phyloP scores from a whole-genome alignment of 768 basidiomycete species.

The Mycena kentingensis region DNA sequence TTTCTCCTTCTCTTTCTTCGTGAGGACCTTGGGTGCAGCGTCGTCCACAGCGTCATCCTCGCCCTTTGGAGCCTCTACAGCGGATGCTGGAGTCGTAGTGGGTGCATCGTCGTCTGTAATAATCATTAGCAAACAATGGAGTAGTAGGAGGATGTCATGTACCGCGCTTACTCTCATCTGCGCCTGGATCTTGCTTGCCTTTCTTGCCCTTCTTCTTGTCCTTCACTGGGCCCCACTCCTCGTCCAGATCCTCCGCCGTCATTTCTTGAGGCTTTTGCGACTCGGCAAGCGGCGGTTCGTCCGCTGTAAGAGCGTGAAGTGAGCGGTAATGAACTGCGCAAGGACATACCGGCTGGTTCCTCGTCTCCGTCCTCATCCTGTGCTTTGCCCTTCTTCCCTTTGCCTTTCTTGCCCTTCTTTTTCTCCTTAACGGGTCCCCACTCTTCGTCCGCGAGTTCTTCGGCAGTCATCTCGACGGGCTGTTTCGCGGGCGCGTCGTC shows the following conservation, averaged over 20 bases:
- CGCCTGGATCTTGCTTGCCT: slow-evolving; percentile 50
- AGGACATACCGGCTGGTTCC: not conserved
- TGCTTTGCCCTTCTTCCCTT: slow-evolving; percentile 49
- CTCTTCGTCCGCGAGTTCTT: slow-evolving; percentile 68
- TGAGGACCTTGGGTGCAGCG: slow-evolving; percentile 66
- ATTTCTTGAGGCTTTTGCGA: slow-evolving; percentile 49
- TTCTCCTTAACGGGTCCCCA: slow-evolving; percentile 66
- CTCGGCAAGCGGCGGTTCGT: not conserved
- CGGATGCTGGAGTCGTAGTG: slow-evolving; percentile 24
- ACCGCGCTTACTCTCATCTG: slow-evolving; percentile 32
- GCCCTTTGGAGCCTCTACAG: slow-evolving; percentile 32
- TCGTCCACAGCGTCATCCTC: slow-evolving; percentile 59
- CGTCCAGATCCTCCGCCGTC: slow-evolving; percentile 73
- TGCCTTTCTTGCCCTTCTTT: slow-evolving; percentile 61
- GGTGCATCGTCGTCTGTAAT: slow-evolving; percentile 28
- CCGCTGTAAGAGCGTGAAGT: not conserved
- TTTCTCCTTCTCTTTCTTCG: slow-evolving; percentile 96
- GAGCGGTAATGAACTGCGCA: no score
- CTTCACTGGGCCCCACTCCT: slow-evolving; percentile 68
- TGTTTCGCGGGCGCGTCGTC: slow-evolving; percentile 22
- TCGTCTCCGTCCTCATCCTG: slow-evolving; percentile 32
- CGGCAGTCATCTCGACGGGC: slow-evolving; percentile 24
- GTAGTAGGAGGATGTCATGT: not conserved
- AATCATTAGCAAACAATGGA: slow-evolving; percentile 9
- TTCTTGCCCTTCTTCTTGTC: slow-evolving; percentile 68